Base-by-base conservation (phyloP, 129 eudicot genomes). In the Saussurea involucrata region DNA sequence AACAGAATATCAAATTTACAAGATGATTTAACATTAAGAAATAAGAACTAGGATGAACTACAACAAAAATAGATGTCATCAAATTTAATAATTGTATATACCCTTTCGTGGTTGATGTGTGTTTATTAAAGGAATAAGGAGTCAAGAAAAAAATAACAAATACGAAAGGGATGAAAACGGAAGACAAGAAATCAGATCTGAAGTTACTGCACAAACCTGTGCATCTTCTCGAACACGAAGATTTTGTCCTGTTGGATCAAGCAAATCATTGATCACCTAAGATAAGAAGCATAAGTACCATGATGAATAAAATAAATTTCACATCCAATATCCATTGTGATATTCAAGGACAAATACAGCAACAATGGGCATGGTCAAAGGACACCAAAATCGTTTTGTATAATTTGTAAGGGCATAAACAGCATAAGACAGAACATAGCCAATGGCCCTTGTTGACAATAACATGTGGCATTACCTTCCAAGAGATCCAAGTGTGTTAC, bases 211-310 rank as follows among this genome's bases (percentile, higher is more conserved):
- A 70, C 28, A 82, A 79, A 95, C 99, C 99, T 95, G 99, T 65
- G 96, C 95, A 85, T 95, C 99, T 81, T 95, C 99, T 83, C 99
- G 86, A 65, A 95, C 97, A 66, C 99, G 99, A 81, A 95, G 81
- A 87, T 95, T 95, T 72, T 95, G 99, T 69, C 97, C 99, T 2
- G 97, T 92, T 78, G 99, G 99, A 82, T 95, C 97, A 49, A 95
- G 97, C 86, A 95, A 86, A 84, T 95, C 99, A 88, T 95, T 95
- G 40, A 95, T 92, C 84, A 95, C 96, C 99, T 95, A 87, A 58
- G 42, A 78, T 29, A 66, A 73, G 57, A 80, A 71, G 78, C 81
- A 85, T 36, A 77, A 18, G 27, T 60, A 60, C 27, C 28, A 60
- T 60, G 65, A 60, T 10, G 6, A 53, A 53, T 60, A 28, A 60